phyloP scores from a whole-genome alignment of 1,284 basidiomycete genomes.

The Pseudozyma sp. region DNA sequence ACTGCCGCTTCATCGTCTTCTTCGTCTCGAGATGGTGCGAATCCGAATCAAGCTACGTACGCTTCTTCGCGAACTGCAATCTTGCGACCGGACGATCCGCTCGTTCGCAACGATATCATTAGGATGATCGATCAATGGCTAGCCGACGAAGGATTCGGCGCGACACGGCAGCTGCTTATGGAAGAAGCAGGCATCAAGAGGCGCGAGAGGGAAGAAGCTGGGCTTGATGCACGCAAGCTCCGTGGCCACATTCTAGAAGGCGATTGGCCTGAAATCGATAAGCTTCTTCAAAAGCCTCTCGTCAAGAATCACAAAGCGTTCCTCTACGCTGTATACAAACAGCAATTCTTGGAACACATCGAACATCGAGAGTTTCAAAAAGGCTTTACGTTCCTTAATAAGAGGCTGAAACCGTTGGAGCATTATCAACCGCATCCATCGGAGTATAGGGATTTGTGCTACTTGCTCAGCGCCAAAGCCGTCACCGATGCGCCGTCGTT shows the following conservation, averaged over 20 bases:
- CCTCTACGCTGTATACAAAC: slow-evolving; percentile 69
- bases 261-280: slow-evolving; percentile 71
- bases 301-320: slow-evolving; percentile 72
- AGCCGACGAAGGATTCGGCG: slow-evolving; percentile 68
- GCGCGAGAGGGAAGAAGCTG: slow-evolving; percentile 64
- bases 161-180: slow-evolving; percentile 69
- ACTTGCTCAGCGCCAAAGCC: slow-evolving; percentile 69
- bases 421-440: slow-evolving; percentile 72
- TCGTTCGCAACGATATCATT: slow-evolving; percentile 61
- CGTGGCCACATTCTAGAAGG: slow-evolving; percentile 71
- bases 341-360: slow-evolving; percentile 71
- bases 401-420: slow-evolving; percentile 72
- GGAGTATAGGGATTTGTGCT: slow-evolving; percentile 72
- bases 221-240: slow-evolving; percentile 69
- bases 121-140: slow-evolving; percentile 71
- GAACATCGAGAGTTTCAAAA: slow-evolving; percentile 71
- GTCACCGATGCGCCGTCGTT: slow-evolving; percentile 72
- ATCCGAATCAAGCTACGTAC: slow-evolving; percentile 42
- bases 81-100: slow-evolving; percentile 56
- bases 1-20: slow-evolving; percentile 18
- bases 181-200: slow-evolving; percentile 69
- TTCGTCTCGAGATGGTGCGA: slow-evolving; percentile 1
- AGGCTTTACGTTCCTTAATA: slow-evolving; percentile 72
- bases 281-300: slow-evolving; percentile 68
- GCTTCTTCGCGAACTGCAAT: slow-evolving; percentile 56